These are phyloP conservation scores for Lipomyces mesembrius DNA, from an alignment of 805 yeast species.

Conservation along the genomic window DNA sequence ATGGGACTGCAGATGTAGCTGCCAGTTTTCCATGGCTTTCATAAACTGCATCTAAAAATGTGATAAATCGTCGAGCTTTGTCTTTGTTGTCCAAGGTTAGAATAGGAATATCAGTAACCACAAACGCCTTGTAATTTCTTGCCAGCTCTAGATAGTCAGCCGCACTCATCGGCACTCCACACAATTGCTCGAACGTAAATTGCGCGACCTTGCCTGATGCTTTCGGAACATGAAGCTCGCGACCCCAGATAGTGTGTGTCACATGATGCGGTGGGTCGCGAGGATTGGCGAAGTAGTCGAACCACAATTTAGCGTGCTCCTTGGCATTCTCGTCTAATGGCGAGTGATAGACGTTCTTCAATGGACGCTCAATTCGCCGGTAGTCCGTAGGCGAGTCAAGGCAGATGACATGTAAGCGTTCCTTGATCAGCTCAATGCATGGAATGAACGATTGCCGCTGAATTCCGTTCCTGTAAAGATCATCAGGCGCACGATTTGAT, in stretches of 20 bases:
- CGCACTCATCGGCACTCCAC: slow-evolving; percentile 87
- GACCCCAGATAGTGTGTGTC: slow-evolving; percentile 76
- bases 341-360: slow-evolving; percentile 74
- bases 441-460: slow-evolving; percentile 93
- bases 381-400: slow-evolving; percentile 93
- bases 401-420: slow-evolving; percentile 73
- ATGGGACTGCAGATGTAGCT: slow-evolving; percentile 85
- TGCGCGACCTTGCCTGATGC: slow-evolving; percentile 84
- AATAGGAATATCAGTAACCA: slow-evolving; percentile 92
- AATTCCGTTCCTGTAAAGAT: slow-evolving; percentile 88
- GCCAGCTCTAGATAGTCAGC: slow-evolving; percentile 93
- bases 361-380: slow-evolving; percentile 82
- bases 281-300: slow-evolving; percentile 67
- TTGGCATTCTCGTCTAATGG: slow-evolving; percentile 66
- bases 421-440: slow-evolving; percentile 79
- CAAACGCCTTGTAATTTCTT: slow-evolving; percentile 69
- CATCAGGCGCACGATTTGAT: slow-evolving; percentile 93
- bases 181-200: slow-evolving; percentile 81
- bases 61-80: slow-evolving; percentile 86
- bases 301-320: slow-evolving; percentile 78
- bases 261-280: slow-evolving; percentile 44
- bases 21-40: slow-evolving; percentile 88
- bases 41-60: slow-evolving; percentile 93
- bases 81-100: slow-evolving; percentile 79
- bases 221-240: slow-evolving; percentile 73